These are phyloP conservation scores for Achaetomiella virescens DNA, from an alignment of 495 filamentous ascomycete genomes.

Conservation along the genomic window DNA sequence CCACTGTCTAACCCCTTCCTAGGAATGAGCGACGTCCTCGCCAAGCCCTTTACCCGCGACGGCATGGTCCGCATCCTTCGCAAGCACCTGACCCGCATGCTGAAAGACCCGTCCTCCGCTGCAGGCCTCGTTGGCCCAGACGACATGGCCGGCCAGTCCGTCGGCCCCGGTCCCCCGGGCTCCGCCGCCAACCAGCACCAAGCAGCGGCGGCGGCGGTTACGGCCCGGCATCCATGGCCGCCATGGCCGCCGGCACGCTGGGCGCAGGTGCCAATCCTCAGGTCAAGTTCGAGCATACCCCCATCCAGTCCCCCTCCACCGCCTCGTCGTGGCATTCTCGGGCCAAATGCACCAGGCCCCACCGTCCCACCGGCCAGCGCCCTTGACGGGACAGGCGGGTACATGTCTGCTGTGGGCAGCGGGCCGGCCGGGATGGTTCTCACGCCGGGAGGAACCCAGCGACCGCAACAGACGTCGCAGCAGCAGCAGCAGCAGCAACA, in stretches of 20 bases:
- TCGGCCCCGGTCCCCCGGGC: slow-evolving; percentile 19
- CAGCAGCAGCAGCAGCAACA: not conserved
- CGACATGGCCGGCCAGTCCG: not conserved
- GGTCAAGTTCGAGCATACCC: slow-evolving; percentile 78
- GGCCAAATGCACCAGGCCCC: slow-evolving; percentile 59
- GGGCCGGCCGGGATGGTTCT: slow-evolving; percentile 38
- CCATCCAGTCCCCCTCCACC: slow-evolving; percentile 66
- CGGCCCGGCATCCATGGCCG: slow-evolving; percentile 10
- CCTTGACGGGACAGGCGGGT: slow-evolving; percentile 30
- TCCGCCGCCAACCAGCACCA: not conserved
- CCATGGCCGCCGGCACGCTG: slow-evolving; percentile 21
- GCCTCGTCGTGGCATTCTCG: slow-evolving; percentile 68
- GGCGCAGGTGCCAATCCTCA: slow-evolving; percentile 29
- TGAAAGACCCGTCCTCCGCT: slow-evolving; percentile 40
- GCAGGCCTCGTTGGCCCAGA: slow-evolving; percentile 12
- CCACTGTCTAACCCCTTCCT: slow-evolving; percentile 17
- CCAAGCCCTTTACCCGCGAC: slow-evolving; percentile 95
- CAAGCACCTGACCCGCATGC: slow-evolving; percentile 75
- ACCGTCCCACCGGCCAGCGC: slow-evolving; percentile 40
- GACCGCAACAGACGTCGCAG: not conserved
- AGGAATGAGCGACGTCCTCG: slow-evolving; percentile 99
- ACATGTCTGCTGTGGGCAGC: slow-evolving; percentile 32
- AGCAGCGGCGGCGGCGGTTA: not conserved
- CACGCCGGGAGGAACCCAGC: slow-evolving; percentile 17
- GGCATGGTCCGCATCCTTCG: slow-evolving; percentile 86